Conservation (phyloP, 2,329 filamentous ascomycete species). For the Cadophora gregata region DNA sequence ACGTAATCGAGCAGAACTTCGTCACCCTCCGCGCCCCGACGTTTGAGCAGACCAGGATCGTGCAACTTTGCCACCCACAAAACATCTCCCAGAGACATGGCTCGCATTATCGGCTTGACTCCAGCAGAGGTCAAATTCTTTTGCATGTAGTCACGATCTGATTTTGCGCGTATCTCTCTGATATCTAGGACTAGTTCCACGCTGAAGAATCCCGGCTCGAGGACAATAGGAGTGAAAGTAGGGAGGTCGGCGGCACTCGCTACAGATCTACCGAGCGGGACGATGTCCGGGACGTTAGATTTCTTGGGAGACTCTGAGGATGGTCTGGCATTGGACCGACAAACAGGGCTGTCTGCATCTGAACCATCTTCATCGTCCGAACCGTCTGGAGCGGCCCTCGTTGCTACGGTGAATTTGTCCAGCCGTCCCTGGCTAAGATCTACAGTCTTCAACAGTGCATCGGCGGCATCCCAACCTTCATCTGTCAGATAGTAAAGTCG, state of each 20-base stretch:
- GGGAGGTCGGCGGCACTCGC: slow-evolving; percentile 39
- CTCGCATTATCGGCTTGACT: slow-evolving; percentile 68
- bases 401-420: slow-evolving; percentile 26
- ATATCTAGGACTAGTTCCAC: slow-evolving; percentile 76
- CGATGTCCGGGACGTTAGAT: slow-evolving; percentile 26
- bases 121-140: slow-evolving; percentile 72
- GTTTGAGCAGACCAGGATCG: slow-evolving; percentile 60
- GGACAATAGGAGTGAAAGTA: slow-evolving; percentile 60
- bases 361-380: slow-evolving; percentile 20
- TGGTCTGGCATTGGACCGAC: slow-evolving; percentile 1
- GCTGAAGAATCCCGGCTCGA: slow-evolving; percentile 71
- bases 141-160: slow-evolving; percentile 78
- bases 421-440: slow-evolving; percentile 33
- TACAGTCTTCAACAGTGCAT: slow-evolving; percentile 61
- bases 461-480: slow-evolving; percentile 78
- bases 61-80: slow-evolving; percentile 80
- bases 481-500: slow-evolving; percentile 75
- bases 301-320: slow-evolving; percentile 14
- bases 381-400: slow-evolving; percentile 1
- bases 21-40: slow-evolving; percentile 64
- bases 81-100: slow-evolving; percentile 75
- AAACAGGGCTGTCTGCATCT: slow-evolving; percentile 26
- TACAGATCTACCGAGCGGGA: slow-evolving; percentile 38
- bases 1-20: slow-evolving; percentile 83
- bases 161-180: slow-evolving; percentile 75